Evolutionary conservation across 2,329 filamentous ascomycete species (phyloP).

Genomic region (Mariannaea elegans): DNA sequence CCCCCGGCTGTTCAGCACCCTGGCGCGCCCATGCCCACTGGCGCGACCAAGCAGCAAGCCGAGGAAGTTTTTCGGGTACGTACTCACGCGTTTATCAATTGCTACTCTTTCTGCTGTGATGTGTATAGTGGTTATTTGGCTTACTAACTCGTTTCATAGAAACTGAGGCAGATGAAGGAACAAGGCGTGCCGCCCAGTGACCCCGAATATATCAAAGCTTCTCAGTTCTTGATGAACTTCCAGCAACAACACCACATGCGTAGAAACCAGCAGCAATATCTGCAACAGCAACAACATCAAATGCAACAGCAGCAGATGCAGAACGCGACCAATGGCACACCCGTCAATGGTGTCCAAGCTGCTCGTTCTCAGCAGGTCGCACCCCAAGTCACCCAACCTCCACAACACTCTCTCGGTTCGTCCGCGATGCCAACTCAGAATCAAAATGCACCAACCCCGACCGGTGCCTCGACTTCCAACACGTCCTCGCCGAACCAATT

Average conservation of each 20-base stretch:
- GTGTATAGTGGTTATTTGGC: not conserved
- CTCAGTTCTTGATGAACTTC: conserved; percentile 77
- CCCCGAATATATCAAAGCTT: conserved; percentile 86
- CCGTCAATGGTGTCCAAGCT: conserved; percentile 58
- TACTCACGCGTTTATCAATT: conserved; percentile 11
- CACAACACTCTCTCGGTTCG: conserved; percentile 47
- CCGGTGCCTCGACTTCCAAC: conserved; percentile 44
- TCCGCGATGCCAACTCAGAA: conserved; percentile 49
- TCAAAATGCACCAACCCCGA: conserved; percentile 43
- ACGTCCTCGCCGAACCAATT: conserved; percentile 66
- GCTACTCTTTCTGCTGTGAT: not conserved
- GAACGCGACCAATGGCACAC: conserved; percentile 62
- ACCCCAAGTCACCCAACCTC: conserved; percentile 43
- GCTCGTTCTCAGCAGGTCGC: conserved; percentile 51
- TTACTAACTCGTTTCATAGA: conserved; percentile 60
- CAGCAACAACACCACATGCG: conserved; percentile 71
- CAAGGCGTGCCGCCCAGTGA: conserved; percentile 82
- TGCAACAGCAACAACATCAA: conserved; percentile 59
- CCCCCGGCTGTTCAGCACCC: conserved; percentile 74
- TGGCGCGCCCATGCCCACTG: conserved; percentile 68
- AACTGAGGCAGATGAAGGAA: conserved; percentile 89
- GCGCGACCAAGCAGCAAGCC: conserved; percentile 79
- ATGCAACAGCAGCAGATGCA: conserved; percentile 58
- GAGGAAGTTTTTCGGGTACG: conserved; percentile 76
- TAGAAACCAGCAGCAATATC: conserved; percentile 54